A percentile compares a stretch with the other conserved stretches of the same genome.
These are phyloP conservation scores for Jatropha multifida DNA, from an alignment of 441 rosid genomes.

Conservation along the genomic window DNA sequence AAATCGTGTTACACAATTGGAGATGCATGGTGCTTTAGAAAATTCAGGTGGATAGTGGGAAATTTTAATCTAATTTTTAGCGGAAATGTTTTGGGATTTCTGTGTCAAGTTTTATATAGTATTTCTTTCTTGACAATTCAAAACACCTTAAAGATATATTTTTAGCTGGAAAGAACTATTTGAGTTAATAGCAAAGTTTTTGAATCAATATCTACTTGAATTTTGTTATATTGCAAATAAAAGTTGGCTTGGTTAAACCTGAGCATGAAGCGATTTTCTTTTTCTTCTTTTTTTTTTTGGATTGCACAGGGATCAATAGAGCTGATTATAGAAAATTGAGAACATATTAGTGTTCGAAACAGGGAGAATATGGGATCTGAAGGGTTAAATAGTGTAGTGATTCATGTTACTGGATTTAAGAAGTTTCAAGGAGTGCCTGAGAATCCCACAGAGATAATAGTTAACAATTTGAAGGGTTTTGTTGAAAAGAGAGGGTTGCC, in stretches of 20 bases:
- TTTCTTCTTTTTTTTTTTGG: conserved; percentile 16
- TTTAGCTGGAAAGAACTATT: background rate
- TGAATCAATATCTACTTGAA: background rate
- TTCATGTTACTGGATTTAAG: conserved; percentile 84
- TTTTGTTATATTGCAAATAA: background rate
- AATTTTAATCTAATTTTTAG: background rate
- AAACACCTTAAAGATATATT: too few relatives aligned
- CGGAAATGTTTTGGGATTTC: background rate
- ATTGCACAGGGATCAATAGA: conserved; percentile 13
- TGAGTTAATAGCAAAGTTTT: background rate
- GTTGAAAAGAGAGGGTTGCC: conserved; percentile 51
- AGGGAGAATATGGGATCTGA: conserved; percentile 71
- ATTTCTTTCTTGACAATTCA: too few relatives aligned
- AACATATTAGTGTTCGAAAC: conserved; percentile 29
- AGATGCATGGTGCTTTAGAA: background rate
- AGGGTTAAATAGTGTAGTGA: conserved; percentile 62
- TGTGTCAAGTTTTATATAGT: background rate
- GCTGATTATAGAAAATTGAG: conserved; percentile 32
- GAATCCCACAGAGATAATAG: conserved; percentile 77
- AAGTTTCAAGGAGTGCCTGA: conserved; percentile 87
- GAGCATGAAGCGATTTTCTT: background rate
- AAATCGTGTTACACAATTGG: background rate
- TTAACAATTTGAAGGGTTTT: conserved; percentile 55
- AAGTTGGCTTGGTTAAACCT: background rate
- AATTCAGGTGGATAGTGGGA: background rate